These are phyloP conservation scores for Pythium dissimile DNA, from an alignment of 352 stramenopile genomes.

Conservation along the genomic window DNA sequence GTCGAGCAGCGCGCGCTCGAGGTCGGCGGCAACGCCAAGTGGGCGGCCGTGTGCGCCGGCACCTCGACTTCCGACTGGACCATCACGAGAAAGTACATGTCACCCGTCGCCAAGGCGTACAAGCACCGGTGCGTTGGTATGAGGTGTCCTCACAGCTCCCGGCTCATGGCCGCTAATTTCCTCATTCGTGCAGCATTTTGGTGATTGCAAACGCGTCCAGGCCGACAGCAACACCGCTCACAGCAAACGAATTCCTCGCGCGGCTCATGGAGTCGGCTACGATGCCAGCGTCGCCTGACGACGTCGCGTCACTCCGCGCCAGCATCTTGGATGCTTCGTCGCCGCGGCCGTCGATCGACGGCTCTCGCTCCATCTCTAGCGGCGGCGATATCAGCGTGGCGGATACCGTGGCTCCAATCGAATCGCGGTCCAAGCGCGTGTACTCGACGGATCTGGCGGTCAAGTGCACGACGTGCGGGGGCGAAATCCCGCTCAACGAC, in stretches of 20 bases:
- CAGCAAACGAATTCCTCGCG: slow-evolving; percentile 45
- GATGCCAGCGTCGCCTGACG: not conserved
- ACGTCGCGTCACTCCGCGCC: not conserved
- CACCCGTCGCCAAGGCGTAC: slow-evolving; percentile 58
- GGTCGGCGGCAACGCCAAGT: slow-evolving; percentile 79
- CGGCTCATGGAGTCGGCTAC: slow-evolving; percentile 3
- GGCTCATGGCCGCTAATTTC: too few relatives aligned
- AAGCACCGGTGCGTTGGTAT: slow-evolving; percentile 36
- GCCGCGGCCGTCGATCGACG: not conserved
- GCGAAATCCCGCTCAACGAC: slow-evolving; percentile 37
- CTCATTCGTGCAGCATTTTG: too few relatives aligned
- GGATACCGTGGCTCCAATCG: not conserved
- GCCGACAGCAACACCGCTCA: slow-evolving; percentile 27
- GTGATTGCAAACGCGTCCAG: slow-evolving; percentile 10
- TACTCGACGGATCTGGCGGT: slow-evolving; percentile 26
- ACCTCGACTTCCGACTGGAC: slow-evolving; percentile 38
- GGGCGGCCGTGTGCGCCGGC: slow-evolving; percentile 62
- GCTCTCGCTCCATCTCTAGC: not conserved
- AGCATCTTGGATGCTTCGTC: not conserved
- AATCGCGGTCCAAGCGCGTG: not conserved
- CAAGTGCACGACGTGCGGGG: slow-evolving; percentile 74
- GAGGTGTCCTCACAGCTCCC: too few relatives aligned
- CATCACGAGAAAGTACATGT: slow-evolving; percentile 63
- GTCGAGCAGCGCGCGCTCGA: slow-evolving; percentile 56
- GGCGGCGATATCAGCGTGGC: not conserved